Percentiles rank a stretch among this genome's conserved stretches.
Evolutionary conservation across 495 filamentous ascomycete species (phyloP).

Genomic region (Daldinia caldariorum): DNA sequence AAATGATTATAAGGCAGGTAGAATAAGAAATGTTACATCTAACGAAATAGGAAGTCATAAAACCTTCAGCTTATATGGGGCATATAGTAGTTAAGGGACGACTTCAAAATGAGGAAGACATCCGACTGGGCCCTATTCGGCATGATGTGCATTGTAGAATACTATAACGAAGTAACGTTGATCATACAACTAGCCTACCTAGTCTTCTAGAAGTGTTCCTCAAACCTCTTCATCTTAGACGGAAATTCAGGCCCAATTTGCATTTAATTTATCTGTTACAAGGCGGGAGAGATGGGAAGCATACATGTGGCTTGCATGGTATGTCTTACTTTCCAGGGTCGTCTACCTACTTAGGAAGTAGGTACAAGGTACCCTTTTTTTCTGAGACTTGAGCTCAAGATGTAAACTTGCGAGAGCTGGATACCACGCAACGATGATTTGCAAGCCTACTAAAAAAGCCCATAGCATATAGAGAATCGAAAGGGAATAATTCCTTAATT

Average conservation of each 20-base stretch:
- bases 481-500: not conserved
- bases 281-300: conserved; percentile 19
- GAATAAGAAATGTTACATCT: not conserved
- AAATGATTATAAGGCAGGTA: not conserved
- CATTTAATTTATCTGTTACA: conserved; percentile 43
- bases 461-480: not conserved
- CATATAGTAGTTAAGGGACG: conserved; percentile 3
- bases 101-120: conserved; percentile 33
- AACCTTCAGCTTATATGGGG: not conserved
- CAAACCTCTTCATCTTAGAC: conserved; percentile 18
- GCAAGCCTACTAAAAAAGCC: not conserved
- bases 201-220: conserved; percentile 43
- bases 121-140: conserved; percentile 33
- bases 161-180: conserved; percentile 31
- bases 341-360: not conserved
- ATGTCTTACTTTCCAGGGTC: conserved; percentile 19
- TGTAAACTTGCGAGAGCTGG: not conserved
- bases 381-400: no score
- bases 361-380: not conserved
- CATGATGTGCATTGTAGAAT: conserved; percentile 21
- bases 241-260: conserved; percentile 1
- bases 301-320: conserved; percentile 34
- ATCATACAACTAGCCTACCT: conserved; percentile 28
- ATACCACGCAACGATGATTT: conserved; percentile 6
- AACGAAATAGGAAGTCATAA: not conserved